Percentiles rank a stretch among this genome's conserved stretches.
These are phyloP conservation scores for Crotalaria pallida DNA, from an alignment of 306 rosid species.

Conservation along the genomic window DNA sequence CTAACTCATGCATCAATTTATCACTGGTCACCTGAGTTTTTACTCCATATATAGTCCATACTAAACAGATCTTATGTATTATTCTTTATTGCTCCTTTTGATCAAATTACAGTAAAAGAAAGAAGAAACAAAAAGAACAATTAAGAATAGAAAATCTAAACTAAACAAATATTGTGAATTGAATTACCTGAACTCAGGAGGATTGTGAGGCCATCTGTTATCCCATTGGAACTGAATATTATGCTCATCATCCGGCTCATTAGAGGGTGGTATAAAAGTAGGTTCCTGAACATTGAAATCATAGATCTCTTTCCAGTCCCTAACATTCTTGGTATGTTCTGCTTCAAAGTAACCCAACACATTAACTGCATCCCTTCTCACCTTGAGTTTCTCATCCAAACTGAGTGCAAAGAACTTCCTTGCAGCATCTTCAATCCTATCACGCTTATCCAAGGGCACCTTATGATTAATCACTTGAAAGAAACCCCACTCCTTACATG, in stretches of 20 bases:
- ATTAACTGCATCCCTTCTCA: slow-evolving; percentile 51
- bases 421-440: slow-evolving; percentile 36
- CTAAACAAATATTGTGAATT: neutral
- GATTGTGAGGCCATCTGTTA: slow-evolving; percentile 69
- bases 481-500: slow-evolving; percentile 71
- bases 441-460: slow-evolving; percentile 35
- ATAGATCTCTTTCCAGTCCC: slow-evolving; percentile 88
- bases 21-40: too few species aligned
- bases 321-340: slow-evolving; percentile 73
- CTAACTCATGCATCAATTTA: too few species aligned
- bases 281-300: slow-evolving; percentile 62
- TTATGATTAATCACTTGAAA: slow-evolving; percentile 74
- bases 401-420: slow-evolving; percentile 43
- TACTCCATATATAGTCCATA: too few species aligned
- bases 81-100: neutral
- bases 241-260: slow-evolving; percentile 12
- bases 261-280: slow-evolving; percentile 44
- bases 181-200: slow-evolving; percentile 54
- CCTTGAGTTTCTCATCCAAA: slow-evolving; percentile 43
- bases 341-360: slow-evolving; percentile 64
- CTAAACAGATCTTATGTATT: too few species aligned
- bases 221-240: slow-evolving; percentile 36
- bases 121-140: neutral
- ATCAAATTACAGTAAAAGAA: neutral
- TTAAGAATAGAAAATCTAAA: neutral